These are phyloP conservation scores for Metschnikowia vanudenii DNA, from an alignment of 805 yeast genomes.

Conservation along the genomic window DNA sequence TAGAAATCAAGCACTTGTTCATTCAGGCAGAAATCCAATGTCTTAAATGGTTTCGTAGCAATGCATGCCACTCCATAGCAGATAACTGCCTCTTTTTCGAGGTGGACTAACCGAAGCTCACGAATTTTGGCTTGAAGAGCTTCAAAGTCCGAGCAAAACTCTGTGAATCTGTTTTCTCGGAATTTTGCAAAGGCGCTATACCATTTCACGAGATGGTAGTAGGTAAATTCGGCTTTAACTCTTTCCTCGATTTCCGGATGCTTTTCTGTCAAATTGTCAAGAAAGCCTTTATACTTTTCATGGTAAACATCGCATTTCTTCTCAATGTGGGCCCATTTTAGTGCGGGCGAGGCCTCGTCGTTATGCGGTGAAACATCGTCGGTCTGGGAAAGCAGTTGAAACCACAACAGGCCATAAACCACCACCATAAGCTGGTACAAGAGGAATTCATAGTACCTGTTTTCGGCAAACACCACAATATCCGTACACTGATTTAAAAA, in stretches of 20 bases:
- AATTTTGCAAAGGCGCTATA: conserved; percentile 25
- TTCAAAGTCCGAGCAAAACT: conserved; percentile 26
- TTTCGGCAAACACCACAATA: conserved; percentile 21
- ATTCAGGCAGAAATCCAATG: conserved; percentile 16
- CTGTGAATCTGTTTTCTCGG: conserved; percentile 26
- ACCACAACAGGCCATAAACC: conserved; percentile 26
- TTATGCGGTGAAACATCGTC: conserved; percentile 6
- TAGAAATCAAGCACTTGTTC: conserved; percentile 25
- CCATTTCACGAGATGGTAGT: conserved; percentile 24
- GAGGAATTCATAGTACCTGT: conserved; percentile 29
- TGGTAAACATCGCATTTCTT: conserved; percentile 26
- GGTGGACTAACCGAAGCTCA: not conserved
- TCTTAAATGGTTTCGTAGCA: conserved; percentile 31
- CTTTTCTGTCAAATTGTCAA: conserved; percentile 9
- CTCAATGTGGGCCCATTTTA: conserved; percentile 17
- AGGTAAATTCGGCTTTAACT: conserved; percentile 21
- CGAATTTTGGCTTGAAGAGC: conserved; percentile 11
- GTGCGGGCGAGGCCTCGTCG: conserved; percentile 5
- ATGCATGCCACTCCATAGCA: conserved; percentile 27
- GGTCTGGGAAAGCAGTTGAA: conserved; percentile 9
- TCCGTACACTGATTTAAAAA: conserved; percentile 28
- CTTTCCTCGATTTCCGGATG: conserved; percentile 1
- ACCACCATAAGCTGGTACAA: conserved; percentile 26
- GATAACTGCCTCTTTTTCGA: conserved; percentile 19
- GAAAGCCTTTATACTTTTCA: conserved; percentile 21